Conservation (phyloP, 805 yeast species). For the Wickerhamomyces silvicola region DNA sequence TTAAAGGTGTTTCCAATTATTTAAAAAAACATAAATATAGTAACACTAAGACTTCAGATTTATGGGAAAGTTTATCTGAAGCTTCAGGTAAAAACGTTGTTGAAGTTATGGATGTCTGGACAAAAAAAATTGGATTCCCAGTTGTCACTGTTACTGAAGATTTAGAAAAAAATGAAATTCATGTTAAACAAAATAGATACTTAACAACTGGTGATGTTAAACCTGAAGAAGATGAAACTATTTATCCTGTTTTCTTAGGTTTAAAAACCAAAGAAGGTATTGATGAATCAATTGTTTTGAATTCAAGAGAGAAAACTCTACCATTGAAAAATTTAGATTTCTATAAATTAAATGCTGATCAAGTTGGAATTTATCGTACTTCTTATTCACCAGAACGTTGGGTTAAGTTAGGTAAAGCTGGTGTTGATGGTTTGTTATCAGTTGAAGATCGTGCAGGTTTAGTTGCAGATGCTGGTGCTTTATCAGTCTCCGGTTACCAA, state of each 20-base stretch:
- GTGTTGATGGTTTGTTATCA: slow-evolving; percentile 50
- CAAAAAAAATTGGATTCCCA: slow-evolving; percentile 73
- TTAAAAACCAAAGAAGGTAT: slow-evolving; percentile 51
- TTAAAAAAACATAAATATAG: slow-evolving; percentile 72
- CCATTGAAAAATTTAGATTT: slow-evolving; percentile 40
- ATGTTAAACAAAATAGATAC: slow-evolving; percentile 66
- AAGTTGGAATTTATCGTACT: slow-evolving; percentile 70
- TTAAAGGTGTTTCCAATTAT: slow-evolving; percentile 74
- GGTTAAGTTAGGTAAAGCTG: slow-evolving; percentile 57
- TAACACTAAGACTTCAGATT: slow-evolving; percentile 68
- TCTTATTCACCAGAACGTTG: slow-evolving; percentile 65
- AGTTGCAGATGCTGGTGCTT: slow-evolving; percentile 72
- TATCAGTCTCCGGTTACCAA: slow-evolving; percentile 65
- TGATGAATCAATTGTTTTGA: slow-evolving; percentile 53
- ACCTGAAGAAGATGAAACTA: slow-evolving; percentile 61
- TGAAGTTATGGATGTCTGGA: slow-evolving; percentile 74
- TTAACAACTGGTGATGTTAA: slow-evolving; percentile 72
- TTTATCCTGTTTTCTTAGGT: slow-evolving; percentile 69
- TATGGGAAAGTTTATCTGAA: slow-evolving; percentile 67
- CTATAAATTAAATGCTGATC: slow-evolving; percentile 68
- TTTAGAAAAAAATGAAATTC: slow-evolving; percentile 35
- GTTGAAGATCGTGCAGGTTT: slow-evolving; percentile 76
- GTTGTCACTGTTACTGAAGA: slow-evolving; percentile 60
- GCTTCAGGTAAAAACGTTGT: slow-evolving; percentile 71
- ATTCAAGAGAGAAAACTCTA: slow-evolving; percentile 40